A percentile compares a stretch with the other conserved stretches of the same genome.
Conservation (phyloP, 805 yeast species). For the Hyphopichia homilentoma region DNA sequence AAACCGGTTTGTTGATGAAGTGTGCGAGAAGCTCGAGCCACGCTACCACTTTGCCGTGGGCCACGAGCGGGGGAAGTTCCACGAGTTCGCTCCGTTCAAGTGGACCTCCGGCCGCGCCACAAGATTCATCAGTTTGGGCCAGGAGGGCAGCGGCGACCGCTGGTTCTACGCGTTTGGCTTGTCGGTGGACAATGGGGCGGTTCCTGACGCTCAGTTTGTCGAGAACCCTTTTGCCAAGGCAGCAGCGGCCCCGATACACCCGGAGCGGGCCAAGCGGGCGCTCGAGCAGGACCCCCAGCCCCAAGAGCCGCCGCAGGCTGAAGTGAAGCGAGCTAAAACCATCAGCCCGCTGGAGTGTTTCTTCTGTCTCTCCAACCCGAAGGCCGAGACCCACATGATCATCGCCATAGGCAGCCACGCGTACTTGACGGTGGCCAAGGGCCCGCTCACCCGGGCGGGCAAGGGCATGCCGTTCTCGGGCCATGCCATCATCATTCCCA, state of each 20-base stretch:
- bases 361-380: constrained; percentile 79
- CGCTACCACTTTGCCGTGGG: constrained; percentile 66
- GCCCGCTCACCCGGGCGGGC: constrained; percentile 64
- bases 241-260: neutral
- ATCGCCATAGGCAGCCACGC: constrained; percentile 64
- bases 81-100: constrained; percentile 54
- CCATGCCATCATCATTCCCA: constrained; percentile 77
- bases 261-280: constrained; percentile 8
- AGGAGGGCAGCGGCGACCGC: constrained; percentile 48
- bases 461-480: constrained; percentile 60
- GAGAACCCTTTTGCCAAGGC: constrained; percentile 23
- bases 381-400: constrained; percentile 75
- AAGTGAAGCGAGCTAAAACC: constrained; percentile 25
- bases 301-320: constrained; percentile 7
- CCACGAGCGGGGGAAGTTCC: constrained; percentile 41
- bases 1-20: constrained; percentile 39
- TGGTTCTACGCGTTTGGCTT: constrained; percentile 75
- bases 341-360: constrained; percentile 67
- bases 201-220: constrained; percentile 6
- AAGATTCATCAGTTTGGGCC: constrained; percentile 63
- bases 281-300: constrained; percentile 8
- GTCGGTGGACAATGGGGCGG: constrained; percentile 7
- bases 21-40: constrained; percentile 49
- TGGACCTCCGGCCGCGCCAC: constrained; percentile 50
- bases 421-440: constrained; percentile 79